Conservation (phyloP, 164 flowering plant species). For the Chimonanthus salicifolius region DNA sequence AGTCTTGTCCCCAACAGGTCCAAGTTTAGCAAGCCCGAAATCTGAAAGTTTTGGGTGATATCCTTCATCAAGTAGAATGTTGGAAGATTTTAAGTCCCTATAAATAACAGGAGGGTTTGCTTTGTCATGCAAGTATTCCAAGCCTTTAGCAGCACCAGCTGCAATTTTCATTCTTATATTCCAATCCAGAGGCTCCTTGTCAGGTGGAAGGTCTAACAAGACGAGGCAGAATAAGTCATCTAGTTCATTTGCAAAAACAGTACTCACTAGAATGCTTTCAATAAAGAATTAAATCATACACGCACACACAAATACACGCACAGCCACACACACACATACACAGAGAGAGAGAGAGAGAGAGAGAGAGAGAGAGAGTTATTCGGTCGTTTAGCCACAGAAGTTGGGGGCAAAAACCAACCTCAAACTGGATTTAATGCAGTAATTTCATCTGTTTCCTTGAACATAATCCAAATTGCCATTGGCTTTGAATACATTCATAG, state of each 20-base stretch:
- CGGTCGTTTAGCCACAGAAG: too few relatives aligned
- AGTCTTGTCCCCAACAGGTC: conserved; percentile 88
- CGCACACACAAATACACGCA: too few relatives aligned
- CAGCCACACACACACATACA: too few relatives aligned
- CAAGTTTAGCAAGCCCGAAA: conserved; percentile 88
- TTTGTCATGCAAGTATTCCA: conserved; percentile 84
- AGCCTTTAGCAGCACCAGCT: conserved; percentile 89
- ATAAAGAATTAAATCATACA: not conserved
- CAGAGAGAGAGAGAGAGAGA: too few relatives aligned
- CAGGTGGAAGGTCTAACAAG: conserved; percentile 54
- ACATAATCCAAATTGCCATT: too few relatives aligned
- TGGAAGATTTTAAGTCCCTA: conserved; percentile 85
- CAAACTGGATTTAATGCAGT: too few relatives aligned
- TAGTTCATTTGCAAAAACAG: conserved; percentile 1
- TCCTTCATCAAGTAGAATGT: conserved; percentile 80
- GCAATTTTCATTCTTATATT: conserved; percentile 91
- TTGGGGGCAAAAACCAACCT: too few relatives aligned
- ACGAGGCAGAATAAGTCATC: not conserved
- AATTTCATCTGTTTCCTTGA: too few relatives aligned
- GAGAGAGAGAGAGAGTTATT: too few relatives aligned
- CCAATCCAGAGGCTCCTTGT: conserved; percentile 79
- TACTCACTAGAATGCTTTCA: not conserved
- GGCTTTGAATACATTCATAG: too few relatives aligned
- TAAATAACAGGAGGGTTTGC: conserved; percentile 91
- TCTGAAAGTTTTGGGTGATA: conserved; percentile 83